Conservation (phyloP, 2,329 filamentous ascomycete species). For the Ophiostoma ips region DNA sequence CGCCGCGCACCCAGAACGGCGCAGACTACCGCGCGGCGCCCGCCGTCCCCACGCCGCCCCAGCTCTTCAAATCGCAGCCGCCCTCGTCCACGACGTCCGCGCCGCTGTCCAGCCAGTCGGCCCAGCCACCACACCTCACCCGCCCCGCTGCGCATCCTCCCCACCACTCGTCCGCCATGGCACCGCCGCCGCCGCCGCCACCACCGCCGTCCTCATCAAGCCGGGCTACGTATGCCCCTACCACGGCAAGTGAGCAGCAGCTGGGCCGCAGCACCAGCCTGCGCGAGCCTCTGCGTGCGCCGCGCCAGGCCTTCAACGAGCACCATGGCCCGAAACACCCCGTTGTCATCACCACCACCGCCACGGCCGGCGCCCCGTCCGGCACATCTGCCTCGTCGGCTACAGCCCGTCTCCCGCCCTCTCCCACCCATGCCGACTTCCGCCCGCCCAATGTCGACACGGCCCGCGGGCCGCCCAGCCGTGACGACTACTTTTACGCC, state of each 20-base stretch:
- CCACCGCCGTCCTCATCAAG: constrained; percentile 3
- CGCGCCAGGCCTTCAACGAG: constrained; percentile 39
- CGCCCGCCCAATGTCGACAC: constrained; percentile 29
- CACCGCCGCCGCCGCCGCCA: constrained; percentile 18
- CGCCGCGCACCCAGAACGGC: constrained; percentile 7
- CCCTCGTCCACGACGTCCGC: neutral
- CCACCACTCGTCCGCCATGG: constrained; percentile 18
- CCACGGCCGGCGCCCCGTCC: constrained; percentile 25
- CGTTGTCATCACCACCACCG: constrained; percentile 47
- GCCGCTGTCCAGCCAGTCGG: neutral
- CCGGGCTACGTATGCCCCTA: neutral
- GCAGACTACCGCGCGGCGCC: constrained; percentile 10
- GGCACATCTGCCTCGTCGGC: constrained; percentile 13
- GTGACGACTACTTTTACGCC: constrained; percentile 39
- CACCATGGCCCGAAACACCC: constrained; percentile 32
- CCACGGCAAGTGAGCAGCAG: constrained; percentile 32
- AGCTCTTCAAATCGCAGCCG: constrained; percentile 8
- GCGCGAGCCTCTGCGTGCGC: constrained; percentile 33
- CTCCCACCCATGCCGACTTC: constrained; percentile 27
- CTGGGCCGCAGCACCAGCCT: constrained; percentile 31
- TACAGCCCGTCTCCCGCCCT: neutral
- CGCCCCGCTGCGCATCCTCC: neutral
- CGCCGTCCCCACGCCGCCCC: constrained; percentile 13
- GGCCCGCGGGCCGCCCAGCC: constrained; percentile 34
- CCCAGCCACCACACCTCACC: constrained; percentile 1